phyloP scores from a whole-genome alignment of 1,139 yeast genomes.

The Geotrichum cucujoidarum region DNA sequence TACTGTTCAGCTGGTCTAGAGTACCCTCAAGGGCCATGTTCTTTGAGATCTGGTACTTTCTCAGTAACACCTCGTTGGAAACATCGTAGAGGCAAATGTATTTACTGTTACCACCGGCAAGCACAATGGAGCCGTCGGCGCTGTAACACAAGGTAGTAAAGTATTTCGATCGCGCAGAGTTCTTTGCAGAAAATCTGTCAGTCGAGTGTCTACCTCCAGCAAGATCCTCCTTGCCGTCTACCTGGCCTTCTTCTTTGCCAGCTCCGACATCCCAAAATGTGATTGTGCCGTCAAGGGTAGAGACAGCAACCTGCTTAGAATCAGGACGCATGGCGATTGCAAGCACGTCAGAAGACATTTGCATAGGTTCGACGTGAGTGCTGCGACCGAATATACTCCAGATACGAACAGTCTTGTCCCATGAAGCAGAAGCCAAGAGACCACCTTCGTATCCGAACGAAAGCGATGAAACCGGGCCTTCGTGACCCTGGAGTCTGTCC shows the following conservation, averaged over 20 bases:
- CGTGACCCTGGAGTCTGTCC: slow-evolving; percentile 87
- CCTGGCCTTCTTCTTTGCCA: slow-evolving; percentile 74
- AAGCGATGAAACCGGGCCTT: slow-evolving; percentile 88
- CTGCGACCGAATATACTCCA: slow-evolving; percentile 87
- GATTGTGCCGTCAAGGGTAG: slow-evolving; percentile 85
- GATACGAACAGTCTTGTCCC: slow-evolving; percentile 92
- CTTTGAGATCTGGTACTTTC: slow-evolving; percentile 75
- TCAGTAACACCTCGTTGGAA: slow-evolving; percentile 76
- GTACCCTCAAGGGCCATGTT: slow-evolving; percentile 94
- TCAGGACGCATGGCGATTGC: slow-evolving; percentile 85
- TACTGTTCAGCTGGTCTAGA: slow-evolving; percentile 67
- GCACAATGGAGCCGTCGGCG: slow-evolving; percentile 79
- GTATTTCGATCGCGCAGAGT: slow-evolving; percentile 76
- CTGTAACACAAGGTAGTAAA: slow-evolving; percentile 80
- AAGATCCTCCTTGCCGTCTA: slow-evolving; percentile 84
- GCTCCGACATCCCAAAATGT: slow-evolving; percentile 76
- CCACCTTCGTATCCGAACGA: slow-evolving; percentile 77
- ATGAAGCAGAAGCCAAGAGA: slow-evolving; percentile 82
- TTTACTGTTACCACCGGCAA: slow-evolving; percentile 92
- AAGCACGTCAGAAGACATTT: slow-evolving; percentile 79
- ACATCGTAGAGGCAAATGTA: slow-evolving; percentile 88
- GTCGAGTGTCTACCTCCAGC: slow-evolving; percentile 79
- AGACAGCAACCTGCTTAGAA: slow-evolving; percentile 81
- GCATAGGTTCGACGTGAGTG: slow-evolving; percentile 84
- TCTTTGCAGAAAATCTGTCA: slow-evolving; percentile 76